These are phyloP conservation scores for Coniferiporia weirii DNA, from an alignment of 1,284 basidiomycete genomes.

Conservation along the genomic window DNA sequence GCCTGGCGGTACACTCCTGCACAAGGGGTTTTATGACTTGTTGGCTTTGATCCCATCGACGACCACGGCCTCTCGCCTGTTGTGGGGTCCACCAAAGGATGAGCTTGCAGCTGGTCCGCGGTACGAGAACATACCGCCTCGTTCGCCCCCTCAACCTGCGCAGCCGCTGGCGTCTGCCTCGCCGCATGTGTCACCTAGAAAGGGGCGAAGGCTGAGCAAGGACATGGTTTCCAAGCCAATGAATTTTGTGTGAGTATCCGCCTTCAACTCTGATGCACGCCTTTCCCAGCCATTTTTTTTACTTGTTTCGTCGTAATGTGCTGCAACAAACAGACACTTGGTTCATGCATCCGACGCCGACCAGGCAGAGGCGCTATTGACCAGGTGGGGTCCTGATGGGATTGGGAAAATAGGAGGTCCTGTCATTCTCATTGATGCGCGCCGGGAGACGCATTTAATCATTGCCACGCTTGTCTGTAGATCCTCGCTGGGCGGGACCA, in stretches of 20 bases:
- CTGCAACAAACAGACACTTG: conserved; percentile 60
- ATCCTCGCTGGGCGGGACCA: conserved; percentile 85
- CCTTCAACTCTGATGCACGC: neutral
- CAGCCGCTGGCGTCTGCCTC: conserved; percentile 30
- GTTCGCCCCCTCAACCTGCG: conserved; percentile 20
- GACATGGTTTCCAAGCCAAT: conserved; percentile 82
- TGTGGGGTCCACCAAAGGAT: conserved; percentile 43
- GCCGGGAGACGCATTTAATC: neutral
- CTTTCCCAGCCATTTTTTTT: conserved; percentile 5
- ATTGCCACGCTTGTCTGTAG: conserved; percentile 34
- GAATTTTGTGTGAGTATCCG: conserved; percentile 70
- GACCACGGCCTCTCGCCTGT: conserved; percentile 57
- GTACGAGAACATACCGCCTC: conserved; percentile 49
- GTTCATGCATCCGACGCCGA: conserved; percentile 92
- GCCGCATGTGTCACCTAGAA: conserved; percentile 33
- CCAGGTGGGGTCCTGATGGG: conserved; percentile 87
- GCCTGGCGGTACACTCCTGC: conserved; percentile 64
- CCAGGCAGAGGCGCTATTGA: conserved; percentile 85
- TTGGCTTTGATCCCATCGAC: conserved; percentile 61
- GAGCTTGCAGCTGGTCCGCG: conserved; percentile 49
- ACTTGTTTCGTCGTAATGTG: conserved; percentile 10
- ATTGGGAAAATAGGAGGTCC: conserved; percentile 85
- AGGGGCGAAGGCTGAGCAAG: conserved; percentile 70
- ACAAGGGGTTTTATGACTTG: conserved; percentile 85
- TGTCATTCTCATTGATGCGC: conserved; percentile 27